phyloP scores from a whole-genome alignment of 257 asterid genomes.

The Capsicum pubescens region DNA sequence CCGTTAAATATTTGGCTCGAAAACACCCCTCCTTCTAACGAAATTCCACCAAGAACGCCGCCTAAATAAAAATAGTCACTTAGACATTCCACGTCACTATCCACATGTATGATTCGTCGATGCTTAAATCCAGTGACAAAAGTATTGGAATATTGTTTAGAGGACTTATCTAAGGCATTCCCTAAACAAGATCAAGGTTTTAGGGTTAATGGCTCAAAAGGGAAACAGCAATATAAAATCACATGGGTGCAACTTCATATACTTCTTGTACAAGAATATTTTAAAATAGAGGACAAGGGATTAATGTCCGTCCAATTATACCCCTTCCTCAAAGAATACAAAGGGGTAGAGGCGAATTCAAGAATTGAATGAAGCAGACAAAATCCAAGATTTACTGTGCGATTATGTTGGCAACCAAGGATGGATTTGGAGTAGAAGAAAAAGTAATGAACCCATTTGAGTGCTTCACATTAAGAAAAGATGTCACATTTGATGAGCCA shows the following conservation, averaged over 20 bases:
- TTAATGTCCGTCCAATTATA: not conserved
- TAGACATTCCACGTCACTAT: too few relatives aligned
- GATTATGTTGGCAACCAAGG: constrained; percentile 33
- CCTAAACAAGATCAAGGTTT: constrained; percentile 52
- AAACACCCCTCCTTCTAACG: too few relatives aligned
- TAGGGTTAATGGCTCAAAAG: constrained; percentile 37
- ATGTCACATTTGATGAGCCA: constrained; percentile 62
- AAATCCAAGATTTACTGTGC: constrained; percentile 52
- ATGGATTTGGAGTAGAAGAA: constrained; percentile 23
- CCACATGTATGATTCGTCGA: constrained; percentile 54
- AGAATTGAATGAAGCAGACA: constrained; percentile 33
- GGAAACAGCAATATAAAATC: constrained; percentile 49
- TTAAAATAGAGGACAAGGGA: constrained; percentile 42
- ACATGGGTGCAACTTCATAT: constrained; percentile 70
- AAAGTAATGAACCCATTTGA: constrained; percentile 56
- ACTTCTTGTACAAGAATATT: constrained; percentile 52
- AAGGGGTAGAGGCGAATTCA: constrained; percentile 24
- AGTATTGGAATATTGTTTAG: constrained; percentile 85
- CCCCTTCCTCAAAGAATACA: constrained; percentile 60
- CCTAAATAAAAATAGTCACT: too few relatives aligned
- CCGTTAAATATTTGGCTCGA: too few relatives aligned
- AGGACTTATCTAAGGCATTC: constrained; percentile 65
- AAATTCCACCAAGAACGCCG: too few relatives aligned
- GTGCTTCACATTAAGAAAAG: constrained; percentile 44
- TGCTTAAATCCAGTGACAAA: constrained; percentile 91